phyloP scores from a whole-genome alignment of 176 grass and related monocot genomes.

The Alloteropsis semialata region DNA sequence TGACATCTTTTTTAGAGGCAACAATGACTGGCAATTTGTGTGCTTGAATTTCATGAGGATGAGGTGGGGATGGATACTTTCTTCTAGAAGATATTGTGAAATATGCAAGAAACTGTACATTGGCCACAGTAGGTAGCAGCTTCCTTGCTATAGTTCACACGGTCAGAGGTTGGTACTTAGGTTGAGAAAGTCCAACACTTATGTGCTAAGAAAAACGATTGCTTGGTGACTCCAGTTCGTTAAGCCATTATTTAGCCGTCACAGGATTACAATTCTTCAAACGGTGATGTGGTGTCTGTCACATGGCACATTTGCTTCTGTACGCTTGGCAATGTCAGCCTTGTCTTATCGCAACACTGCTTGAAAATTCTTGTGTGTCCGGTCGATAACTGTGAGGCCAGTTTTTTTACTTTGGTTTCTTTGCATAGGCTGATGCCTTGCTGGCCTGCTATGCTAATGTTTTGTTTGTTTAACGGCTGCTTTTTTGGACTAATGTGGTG shows the following conservation, averaged over 20 bases:
- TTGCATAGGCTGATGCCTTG: too few species aligned
- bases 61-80: too few species aligned
- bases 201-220: background rate
- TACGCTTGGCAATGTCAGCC: background rate
- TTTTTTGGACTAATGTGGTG: background rate
- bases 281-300: background rate
- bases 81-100: too few species aligned
- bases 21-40: too few species aligned
- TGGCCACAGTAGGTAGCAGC: background rate
- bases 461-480: background rate
- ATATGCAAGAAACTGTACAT: background rate
- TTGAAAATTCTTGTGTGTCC: background rate
- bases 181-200: slow-evolving; percentile 4
- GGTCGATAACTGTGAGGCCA: background rate
- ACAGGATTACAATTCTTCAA: slow-evolving; percentile 8
- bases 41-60: too few species aligned
- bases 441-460: too few species aligned
- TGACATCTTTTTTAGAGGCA: too few species aligned
- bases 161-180: slow-evolving; percentile 4
- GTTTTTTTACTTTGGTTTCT: background rate
- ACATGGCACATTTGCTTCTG: background rate
- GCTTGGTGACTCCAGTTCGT: background rate
- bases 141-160: background rate
- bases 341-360: background rate
- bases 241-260: background rate